phyloP scores from a whole-genome alignment of 2,329 filamentous ascomycete species.

The Ophiostoma sp. region DNA sequence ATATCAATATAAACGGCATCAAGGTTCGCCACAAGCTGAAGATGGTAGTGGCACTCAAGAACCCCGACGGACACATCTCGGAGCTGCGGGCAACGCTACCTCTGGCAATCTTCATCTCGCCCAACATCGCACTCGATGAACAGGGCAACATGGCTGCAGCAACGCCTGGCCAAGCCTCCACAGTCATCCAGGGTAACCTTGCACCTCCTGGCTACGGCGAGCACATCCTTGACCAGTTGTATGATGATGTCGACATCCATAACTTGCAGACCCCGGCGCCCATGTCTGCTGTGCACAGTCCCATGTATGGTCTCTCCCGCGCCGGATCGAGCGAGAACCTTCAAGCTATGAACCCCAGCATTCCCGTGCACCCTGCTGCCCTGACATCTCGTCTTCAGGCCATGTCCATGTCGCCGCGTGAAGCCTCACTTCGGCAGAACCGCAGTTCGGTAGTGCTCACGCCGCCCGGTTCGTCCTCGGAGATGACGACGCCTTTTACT shows the following conservation, averaged over 20 bases:
- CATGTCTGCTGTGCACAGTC: constrained; percentile 72
- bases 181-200: constrained; percentile 49
- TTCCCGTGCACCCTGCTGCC: constrained; percentile 46
- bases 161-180: constrained; percentile 46
- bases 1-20: constrained; percentile 81
- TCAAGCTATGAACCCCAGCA: constrained; percentile 49
- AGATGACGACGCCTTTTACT: constrained; percentile 42
- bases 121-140: constrained; percentile 82
- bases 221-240: constrained; percentile 84
- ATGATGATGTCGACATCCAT: constrained; percentile 74
- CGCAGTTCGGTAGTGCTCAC: constrained; percentile 38
- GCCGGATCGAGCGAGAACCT: constrained; percentile 79
- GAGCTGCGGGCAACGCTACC: constrained; percentile 90
- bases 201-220: constrained; percentile 92
- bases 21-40: constrained; percentile 91
- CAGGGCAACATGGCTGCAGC: constrained; percentile 66
- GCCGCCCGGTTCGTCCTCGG: constrained; percentile 35
- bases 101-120: constrained; percentile 90
- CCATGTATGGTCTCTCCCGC: constrained; percentile 66
- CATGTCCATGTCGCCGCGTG: constrained; percentile 44
- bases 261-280: constrained; percentile 75
- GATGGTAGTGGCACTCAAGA: constrained; percentile 83
- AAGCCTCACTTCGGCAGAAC: constrained; percentile 36
- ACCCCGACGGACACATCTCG: constrained; percentile 90
- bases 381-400: constrained; percentile 65